Percentiles rank a stretch among this genome's conserved stretches.
Conservation (phyloP, 331 rosid species). For the Saraca asoca region DNA sequence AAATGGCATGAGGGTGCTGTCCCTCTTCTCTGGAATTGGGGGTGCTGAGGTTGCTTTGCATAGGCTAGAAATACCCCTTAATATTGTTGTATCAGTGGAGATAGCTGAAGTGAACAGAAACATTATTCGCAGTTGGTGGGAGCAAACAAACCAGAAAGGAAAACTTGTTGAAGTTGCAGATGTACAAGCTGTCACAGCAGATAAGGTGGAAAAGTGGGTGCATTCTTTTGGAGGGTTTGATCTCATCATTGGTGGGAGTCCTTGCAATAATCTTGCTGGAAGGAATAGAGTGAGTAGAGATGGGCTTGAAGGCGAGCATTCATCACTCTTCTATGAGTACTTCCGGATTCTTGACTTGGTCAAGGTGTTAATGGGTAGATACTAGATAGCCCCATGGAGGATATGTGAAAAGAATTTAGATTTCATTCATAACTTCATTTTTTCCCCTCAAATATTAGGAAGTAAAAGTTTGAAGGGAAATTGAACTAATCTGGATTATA, state of each 20-base stretch:
- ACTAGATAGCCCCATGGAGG: no score
- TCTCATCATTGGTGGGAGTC: slow-evolving; percentile 79
- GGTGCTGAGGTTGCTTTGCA: slow-evolving; percentile 83
- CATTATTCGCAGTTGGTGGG: slow-evolving; percentile 79
- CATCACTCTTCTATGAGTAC: slow-evolving; percentile 60
- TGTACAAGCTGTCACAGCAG: slow-evolving; percentile 47
- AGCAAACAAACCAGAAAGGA: slow-evolving; percentile 71
- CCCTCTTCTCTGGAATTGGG: slow-evolving; percentile 84
- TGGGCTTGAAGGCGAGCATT: slow-evolving; percentile 73
- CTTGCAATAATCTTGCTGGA: slow-evolving; percentile 77
- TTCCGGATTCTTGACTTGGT: slow-evolving; percentile 3
- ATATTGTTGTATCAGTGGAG: slow-evolving; percentile 70
- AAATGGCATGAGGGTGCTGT: slow-evolving; percentile 63
- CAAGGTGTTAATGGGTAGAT: no score
- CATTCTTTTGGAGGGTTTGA: slow-evolving; percentile 64
- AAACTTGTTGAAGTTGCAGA: slow-evolving; percentile 57
- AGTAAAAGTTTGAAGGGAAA: no score
- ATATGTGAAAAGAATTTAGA: no score
- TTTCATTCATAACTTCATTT: no score
- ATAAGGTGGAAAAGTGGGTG: slow-evolving; percentile 46
- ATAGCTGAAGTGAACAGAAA: slow-evolving; percentile 58
- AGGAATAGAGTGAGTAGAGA: slow-evolving; percentile 67
- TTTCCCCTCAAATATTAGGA: no score
- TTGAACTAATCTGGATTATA: no score
- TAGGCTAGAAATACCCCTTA: slow-evolving; percentile 63